Percentiles rank a stretch among this genome's conserved stretches.
Evolutionary conservation across 2,329 filamentous ascomycete species (phyloP).

Genomic region (Dactylellina parvicollis): DNA sequence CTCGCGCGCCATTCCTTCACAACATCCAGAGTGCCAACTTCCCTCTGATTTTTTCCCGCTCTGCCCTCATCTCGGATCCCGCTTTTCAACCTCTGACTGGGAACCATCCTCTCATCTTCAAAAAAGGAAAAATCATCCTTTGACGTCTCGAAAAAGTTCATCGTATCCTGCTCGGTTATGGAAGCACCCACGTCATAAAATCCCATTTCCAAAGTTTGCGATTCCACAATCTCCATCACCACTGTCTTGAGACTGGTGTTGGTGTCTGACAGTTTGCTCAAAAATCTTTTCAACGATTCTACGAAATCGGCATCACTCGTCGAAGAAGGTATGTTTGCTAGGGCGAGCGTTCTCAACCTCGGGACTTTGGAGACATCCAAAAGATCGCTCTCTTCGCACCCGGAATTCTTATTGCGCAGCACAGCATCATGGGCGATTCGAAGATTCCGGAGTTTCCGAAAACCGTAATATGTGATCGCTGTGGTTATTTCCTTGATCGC

Average conservation of each 20-base stretch:
- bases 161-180: conserved; percentile 18
- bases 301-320: conserved; percentile 7
- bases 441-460: conserved; percentile 53
- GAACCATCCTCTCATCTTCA: conserved; percentile 24
- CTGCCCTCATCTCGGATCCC: neutral
- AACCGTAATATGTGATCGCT: conserved; percentile 52
- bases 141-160: conserved; percentile 32
- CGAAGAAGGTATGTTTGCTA: conserved; percentile 29
- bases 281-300: conserved; percentile 1
- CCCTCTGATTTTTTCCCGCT: neutral
- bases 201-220: conserved; percentile 12
- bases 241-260: conserved; percentile 9
- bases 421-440: conserved; percentile 39
- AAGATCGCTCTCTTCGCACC: neutral
- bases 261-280: conserved; percentile 1
- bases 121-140: conserved; percentile 51
- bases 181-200: conserved; percentile 22
- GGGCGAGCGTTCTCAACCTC: conserved; percentile 50
- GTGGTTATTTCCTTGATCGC: conserved; percentile 15
- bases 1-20: conserved; percentile 27
- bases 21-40: conserved; percentile 22
- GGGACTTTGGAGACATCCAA: conserved; percentile 36
- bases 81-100: neutral
- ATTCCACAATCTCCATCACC: conserved; percentile 19
- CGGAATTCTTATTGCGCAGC: neutral